Percentiles rank a stretch among this genome's conserved stretches.
Conservation (phyloP, 176 grass and related monocot species). For the Luzula sylvatica region DNA sequence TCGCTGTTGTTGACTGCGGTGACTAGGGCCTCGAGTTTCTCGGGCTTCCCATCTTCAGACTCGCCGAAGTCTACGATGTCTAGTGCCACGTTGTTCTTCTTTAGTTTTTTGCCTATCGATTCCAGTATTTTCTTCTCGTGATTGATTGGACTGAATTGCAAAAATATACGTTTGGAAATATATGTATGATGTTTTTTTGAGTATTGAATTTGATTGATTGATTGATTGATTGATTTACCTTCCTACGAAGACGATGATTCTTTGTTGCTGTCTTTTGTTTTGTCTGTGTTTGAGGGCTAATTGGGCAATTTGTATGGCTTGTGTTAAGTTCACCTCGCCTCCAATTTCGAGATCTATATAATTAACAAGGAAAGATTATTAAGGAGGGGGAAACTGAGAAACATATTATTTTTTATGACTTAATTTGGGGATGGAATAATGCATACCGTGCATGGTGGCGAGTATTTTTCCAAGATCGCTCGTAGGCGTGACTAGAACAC, state of each 20-base stretch:
- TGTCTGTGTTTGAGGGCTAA: constrained; percentile 94
- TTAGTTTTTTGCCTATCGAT: constrained; percentile 82
- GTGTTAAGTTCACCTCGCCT: constrained; percentile 75
- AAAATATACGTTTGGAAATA: not conserved
- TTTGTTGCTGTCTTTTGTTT: constrained; percentile 96
- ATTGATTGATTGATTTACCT: constrained; percentile 34
- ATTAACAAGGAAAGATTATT: not conserved
- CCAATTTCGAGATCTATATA: constrained; percentile 73
- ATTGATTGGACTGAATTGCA: constrained; percentile 54
- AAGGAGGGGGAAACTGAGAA: not conserved
- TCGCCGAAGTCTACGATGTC: constrained; percentile 99
- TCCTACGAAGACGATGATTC: constrained; percentile 95
- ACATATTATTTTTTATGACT: no score
- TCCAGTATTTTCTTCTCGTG: constrained; percentile 79
- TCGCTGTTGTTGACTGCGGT: constrained; percentile 74
- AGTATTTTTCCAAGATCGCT: constrained; percentile 99
- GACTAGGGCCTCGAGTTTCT: constrained; percentile 75
- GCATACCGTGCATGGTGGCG: constrained; percentile 87
- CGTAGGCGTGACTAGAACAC: constrained; percentile 94
- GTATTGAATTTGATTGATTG: no score
- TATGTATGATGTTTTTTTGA: not conserved
- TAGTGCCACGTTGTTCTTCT: constrained; percentile 95
- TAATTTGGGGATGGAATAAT: not conserved
- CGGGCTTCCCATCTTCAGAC: constrained; percentile 73
- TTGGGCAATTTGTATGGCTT: constrained; percentile 90